Percentiles rank a stretch among this genome's conserved stretches.
These are phyloP conservation scores for Setaria italica DNA, from an alignment of 202 grass and related monocot genomes.

Conservation along the genomic window DNA sequence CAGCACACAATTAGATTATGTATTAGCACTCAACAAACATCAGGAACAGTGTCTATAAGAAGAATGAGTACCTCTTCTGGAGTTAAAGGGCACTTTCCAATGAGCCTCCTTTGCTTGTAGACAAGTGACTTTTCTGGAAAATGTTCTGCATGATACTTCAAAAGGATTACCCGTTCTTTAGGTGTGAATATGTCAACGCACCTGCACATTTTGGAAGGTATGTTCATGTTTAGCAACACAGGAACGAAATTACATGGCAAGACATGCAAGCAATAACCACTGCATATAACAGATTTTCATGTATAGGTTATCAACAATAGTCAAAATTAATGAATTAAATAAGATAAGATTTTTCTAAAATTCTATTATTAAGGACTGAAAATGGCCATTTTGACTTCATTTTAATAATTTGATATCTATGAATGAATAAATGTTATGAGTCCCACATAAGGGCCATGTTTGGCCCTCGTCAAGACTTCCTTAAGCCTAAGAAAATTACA, in stretches of 20 bases:
- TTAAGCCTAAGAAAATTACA: background rate
- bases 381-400: conserved; percentile 14
- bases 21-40: background rate
- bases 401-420: background rate
- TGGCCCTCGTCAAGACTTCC: background rate
- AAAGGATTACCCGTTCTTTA: conserved; percentile 72
- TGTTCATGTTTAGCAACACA: background rate
- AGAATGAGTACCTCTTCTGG: no score
- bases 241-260: background rate
- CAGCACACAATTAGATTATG: background rate
- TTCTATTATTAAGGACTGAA: conserved; percentile 20
- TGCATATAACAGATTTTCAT: conserved; percentile 13
- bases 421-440: conserved; percentile 12
- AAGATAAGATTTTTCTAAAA: background rate
- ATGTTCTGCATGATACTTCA: conserved; percentile 51
- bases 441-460: background rate
- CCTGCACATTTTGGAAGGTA: conserved; percentile 51
- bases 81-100: no score
- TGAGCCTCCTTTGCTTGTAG: no score
- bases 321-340: conserved; percentile 16
- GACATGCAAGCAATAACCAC: conserved; percentile 24
- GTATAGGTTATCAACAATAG: conserved; percentile 10
- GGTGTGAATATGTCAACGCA: conserved; percentile 84
- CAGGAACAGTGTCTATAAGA: no score
- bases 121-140: no score